These are phyloP conservation scores for Prunus padus DNA, from an alignment of 306 rosid species.

Conservation along the genomic window DNA sequence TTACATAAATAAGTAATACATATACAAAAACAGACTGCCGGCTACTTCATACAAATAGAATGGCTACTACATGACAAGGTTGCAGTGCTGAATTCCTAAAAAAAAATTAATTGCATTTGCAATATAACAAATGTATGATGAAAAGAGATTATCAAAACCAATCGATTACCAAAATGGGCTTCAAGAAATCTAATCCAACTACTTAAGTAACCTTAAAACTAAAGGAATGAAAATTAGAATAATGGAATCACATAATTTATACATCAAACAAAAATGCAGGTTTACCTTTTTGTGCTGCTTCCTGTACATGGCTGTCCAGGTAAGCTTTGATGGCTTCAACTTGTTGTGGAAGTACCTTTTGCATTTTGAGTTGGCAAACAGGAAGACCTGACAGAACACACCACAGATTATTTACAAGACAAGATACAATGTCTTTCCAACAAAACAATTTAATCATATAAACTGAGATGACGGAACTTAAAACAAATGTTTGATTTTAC, in stretches of 20 bases:
- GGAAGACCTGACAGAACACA: conserved; percentile 50
- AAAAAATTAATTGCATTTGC: background rate
- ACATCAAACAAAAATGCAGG: background rate
- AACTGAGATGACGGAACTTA: too few species aligned
- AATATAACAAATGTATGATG: background rate
- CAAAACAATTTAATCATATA: background rate
- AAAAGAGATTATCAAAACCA: background rate
- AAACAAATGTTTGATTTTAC: background rate
- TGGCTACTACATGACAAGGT: background rate
- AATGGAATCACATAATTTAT: background rate
- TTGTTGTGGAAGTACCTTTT: conserved; percentile 74
- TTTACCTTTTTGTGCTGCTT: conserved; percentile 85
- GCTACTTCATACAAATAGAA: background rate
- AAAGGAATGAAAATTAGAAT: background rate
- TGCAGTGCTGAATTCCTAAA: background rate
- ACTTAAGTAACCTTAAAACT: background rate
- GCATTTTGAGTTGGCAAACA: conserved; percentile 77
- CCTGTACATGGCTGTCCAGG: conserved; percentile 88
- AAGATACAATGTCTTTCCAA: background rate
- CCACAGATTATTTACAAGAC: background rate
- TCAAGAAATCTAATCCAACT: background rate
- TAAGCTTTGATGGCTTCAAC: conserved; percentile 84
- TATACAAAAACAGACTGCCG: background rate
- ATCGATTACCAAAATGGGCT: background rate
- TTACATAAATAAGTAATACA: background rate